Conservation (phyloP, 2,329 filamentous ascomycete genomes). For the Epichloe sp. region DNA sequence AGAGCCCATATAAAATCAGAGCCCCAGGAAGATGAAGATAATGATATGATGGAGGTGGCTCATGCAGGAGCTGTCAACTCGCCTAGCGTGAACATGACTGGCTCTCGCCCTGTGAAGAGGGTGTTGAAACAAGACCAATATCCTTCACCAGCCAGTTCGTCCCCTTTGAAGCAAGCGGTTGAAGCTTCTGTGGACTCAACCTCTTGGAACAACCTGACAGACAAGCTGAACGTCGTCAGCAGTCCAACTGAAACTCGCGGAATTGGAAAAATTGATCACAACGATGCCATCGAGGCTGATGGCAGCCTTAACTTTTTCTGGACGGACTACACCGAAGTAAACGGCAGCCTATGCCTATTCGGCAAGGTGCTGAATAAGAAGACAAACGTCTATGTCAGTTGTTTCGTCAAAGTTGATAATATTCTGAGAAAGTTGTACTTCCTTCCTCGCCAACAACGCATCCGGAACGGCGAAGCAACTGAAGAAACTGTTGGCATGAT, state of each 20-base stretch:
- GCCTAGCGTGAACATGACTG: constrained; percentile 72
- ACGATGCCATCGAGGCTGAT: constrained; percentile 84
- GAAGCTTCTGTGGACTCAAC: constrained; percentile 59
- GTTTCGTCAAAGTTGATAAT: constrained; percentile 93
- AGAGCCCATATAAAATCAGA: constrained; percentile 43
- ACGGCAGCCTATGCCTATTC: constrained; percentile 84
- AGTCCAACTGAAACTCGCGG: constrained; percentile 52
- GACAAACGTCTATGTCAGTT: constrained; percentile 67
- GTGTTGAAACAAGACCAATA: constrained; percentile 53
- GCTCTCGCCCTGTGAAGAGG: constrained; percentile 60
- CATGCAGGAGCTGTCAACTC: constrained; percentile 57
- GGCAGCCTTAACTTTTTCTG: constrained; percentile 91
- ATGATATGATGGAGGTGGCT: constrained; percentile 78
- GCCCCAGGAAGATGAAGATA: constrained; percentile 54
- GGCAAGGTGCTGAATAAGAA: constrained; percentile 91
- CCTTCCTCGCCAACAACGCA: constrained; percentile 57
- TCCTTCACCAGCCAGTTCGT: constrained; percentile 63
- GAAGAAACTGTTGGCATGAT: constrained; percentile 71
- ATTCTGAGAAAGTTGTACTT: constrained; percentile 89
- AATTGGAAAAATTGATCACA: constrained; percentile 69
- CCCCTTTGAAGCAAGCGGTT: constrained; percentile 45
- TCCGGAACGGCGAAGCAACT: constrained; percentile 50
- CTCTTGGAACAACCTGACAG: constrained; percentile 78
- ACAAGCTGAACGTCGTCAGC: constrained; percentile 73
- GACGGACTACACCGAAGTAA: constrained; percentile 89